Percentiles rank a stretch among this genome's conserved stretches.
Evolutionary conservation across 179 eudicot species (phyloP).

Genomic region (Gypsophila paniculata): DNA sequence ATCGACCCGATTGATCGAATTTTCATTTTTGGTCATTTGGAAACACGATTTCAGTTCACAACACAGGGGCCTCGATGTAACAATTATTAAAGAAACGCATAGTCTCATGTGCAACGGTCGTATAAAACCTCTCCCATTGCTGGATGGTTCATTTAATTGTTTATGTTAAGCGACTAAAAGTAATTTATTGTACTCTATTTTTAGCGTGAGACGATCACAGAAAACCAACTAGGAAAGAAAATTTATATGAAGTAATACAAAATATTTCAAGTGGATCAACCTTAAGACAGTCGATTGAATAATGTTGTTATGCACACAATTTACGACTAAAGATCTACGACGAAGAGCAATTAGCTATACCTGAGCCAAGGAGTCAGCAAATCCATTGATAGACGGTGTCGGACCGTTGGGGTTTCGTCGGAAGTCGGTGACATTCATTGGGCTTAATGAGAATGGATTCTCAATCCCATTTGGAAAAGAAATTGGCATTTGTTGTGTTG

Average conservation of each 20-base stretch:
- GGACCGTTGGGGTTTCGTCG: constrained; percentile 14
- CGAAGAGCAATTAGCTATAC: background rate
- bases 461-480: constrained; percentile 30
- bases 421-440: constrained; percentile 3
- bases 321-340: background rate
- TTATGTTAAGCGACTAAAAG: too few relatives aligned
- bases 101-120: too few relatives aligned
- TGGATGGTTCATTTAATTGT: too few relatives aligned
- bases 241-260: too few relatives aligned
- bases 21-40: background rate
- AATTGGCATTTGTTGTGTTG: constrained; percentile 32
- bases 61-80: background rate
- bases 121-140: too few relatives aligned
- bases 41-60: background rate
- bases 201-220: too few relatives aligned
- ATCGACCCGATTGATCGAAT: background rate
- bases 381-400: constrained; percentile 22
- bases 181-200: too few relatives aligned
- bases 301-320: background rate
- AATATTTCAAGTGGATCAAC: background rate
- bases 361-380: constrained; percentile 27
- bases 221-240: too few relatives aligned
- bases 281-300: background rate
- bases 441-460: constrained; percentile 35
- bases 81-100: too few relatives aligned